These are phyloP conservation scores for Austroboletus rostrupii DNA, from an alignment of 1,284 basidiomycete species.

Conservation along the genomic window DNA sequence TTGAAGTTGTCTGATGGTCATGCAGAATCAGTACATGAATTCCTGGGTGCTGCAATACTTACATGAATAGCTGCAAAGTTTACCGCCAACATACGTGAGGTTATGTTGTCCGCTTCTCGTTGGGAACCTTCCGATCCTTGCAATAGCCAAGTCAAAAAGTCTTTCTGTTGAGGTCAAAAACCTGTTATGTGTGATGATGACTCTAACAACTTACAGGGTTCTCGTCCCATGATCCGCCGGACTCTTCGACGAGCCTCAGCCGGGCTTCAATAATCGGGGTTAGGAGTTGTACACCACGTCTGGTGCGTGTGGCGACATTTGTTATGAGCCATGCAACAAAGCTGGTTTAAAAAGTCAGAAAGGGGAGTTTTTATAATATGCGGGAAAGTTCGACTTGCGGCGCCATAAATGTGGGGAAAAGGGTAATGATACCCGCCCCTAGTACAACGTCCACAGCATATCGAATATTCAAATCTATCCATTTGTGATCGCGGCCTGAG, in stretches of 20 bases:
- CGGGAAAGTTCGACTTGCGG: slow-evolving; percentile 28
- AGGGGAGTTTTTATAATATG: not conserved
- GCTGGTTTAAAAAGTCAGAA: slow-evolving; percentile 1
- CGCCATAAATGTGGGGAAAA: slow-evolving; percentile 37
- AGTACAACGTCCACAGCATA: slow-evolving; percentile 33
- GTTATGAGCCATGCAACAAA: slow-evolving; percentile 5
- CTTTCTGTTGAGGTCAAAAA: slow-evolving; percentile 29
- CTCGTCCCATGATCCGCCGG: slow-evolving; percentile 34
- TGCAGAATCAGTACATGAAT: not conserved
- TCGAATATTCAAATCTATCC: slow-evolving; percentile 30
- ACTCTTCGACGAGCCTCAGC: slow-evolving; percentile 23
- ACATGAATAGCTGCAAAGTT: slow-evolving; percentile 43
- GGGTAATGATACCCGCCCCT: slow-evolving; percentile 27
- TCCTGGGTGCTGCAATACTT: not conserved
- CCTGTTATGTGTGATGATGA: not conserved
- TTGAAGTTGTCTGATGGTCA: slow-evolving; percentile 6
- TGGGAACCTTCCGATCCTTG: slow-evolving; percentile 32
- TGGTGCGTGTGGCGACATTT: not conserved
- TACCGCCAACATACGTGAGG: slow-evolving; percentile 30
- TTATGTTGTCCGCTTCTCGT: slow-evolving; percentile 23
- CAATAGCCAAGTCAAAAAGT: slow-evolving; percentile 43
- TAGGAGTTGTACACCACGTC: slow-evolving; percentile 25
- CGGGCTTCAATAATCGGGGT: slow-evolving; percentile 35
- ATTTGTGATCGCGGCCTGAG: slow-evolving; percentile 39
- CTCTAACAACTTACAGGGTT: slow-evolving; percentile 31